phyloP scores from a whole-genome alignment of 495 filamentous ascomycete species.

The Barbatosphaeria neglecta region DNA sequence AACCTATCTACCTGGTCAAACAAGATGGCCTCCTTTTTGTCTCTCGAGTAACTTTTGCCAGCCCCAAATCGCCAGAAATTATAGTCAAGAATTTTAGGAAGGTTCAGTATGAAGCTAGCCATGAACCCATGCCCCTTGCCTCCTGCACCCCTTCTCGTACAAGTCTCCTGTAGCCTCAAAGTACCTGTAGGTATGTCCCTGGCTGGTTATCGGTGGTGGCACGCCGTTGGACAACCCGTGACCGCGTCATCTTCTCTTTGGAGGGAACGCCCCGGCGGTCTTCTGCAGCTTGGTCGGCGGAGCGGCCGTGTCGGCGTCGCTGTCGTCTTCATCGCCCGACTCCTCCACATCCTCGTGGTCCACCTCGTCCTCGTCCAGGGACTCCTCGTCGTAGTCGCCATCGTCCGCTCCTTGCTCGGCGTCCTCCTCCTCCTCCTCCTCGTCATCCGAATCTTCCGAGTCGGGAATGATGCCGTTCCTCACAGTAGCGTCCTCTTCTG shows the following conservation, averaged over 20 bases:
- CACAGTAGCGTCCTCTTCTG: constrained; percentile 13
- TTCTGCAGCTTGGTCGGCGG: constrained; percentile 26
- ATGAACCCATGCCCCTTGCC: no score
- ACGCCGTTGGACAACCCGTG: no score
- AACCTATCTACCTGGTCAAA: no score
- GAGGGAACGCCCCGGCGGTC: constrained; percentile 8
- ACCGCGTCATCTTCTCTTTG: constrained; percentile 17
- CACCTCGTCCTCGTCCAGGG: constrained; percentile 24
- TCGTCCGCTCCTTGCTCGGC: constrained; percentile 10
- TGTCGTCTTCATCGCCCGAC: constrained; percentile 16
- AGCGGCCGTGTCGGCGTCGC: constrained; percentile 17
- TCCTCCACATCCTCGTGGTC: constrained; percentile 29
- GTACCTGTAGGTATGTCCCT: no score
- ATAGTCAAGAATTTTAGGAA: no score
- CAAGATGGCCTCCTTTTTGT: no score
- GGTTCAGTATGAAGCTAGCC: no score
- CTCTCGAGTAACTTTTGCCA: no score
- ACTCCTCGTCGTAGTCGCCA: constrained; percentile 15
- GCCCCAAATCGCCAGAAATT: no score
- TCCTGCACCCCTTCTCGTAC: no score
- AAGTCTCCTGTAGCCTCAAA: no score
- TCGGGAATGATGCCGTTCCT: background rate
- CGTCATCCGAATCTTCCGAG: constrained; percentile 13
- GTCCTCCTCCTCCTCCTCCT: constrained; percentile 14
- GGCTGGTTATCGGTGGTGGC: no score